Evolutionary conservation across 192 early-diverging fungal species (phyloP).

Genomic region (Allomyces macrogynus): DNA sequence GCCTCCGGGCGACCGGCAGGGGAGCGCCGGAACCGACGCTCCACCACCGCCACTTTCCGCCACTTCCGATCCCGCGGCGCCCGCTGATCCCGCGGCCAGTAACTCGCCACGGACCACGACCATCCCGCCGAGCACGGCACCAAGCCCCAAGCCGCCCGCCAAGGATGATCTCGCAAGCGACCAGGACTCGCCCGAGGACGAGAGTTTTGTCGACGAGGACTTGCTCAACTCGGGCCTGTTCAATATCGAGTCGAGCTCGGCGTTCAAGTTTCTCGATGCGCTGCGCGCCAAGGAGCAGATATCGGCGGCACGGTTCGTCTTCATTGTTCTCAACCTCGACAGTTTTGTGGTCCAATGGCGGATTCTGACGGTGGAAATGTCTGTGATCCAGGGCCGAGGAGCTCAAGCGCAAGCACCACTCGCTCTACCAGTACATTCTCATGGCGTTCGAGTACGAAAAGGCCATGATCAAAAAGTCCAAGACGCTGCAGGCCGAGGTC

Average conservation of each 20-base stretch:
- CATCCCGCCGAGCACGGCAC: too few species aligned
- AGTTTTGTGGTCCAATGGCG: not conserved
- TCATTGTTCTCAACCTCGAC: not conserved
- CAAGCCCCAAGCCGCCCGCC: too few species aligned
- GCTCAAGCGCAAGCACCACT: conserved; percentile 1
- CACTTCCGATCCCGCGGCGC: too few species aligned
- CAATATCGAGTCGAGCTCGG: conserved; percentile 3
- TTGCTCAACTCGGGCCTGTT: conserved; percentile 3
- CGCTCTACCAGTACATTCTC: conserved; percentile 3
- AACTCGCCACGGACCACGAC: too few species aligned
- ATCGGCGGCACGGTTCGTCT: not conserved
- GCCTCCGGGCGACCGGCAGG: too few species aligned
- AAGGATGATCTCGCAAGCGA: too few species aligned
- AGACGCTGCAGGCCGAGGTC: conserved; percentile 21
- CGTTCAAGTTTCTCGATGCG: conserved; percentile 2
- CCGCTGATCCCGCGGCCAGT: too few species aligned
- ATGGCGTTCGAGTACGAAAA: conserved; percentile 22
- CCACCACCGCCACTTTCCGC: too few species aligned
- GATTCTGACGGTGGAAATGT: not conserved
- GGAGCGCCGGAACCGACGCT: too few species aligned
- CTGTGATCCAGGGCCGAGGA: not conserved
- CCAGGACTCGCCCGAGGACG: not conserved
- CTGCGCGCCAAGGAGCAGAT: not conserved
- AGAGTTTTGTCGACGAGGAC: not conserved
- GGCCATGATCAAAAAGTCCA: conserved; percentile 20